phyloP scores from a whole-genome alignment of 2,329 filamentous ascomycete species.

The Venturia carpophila region DNA sequence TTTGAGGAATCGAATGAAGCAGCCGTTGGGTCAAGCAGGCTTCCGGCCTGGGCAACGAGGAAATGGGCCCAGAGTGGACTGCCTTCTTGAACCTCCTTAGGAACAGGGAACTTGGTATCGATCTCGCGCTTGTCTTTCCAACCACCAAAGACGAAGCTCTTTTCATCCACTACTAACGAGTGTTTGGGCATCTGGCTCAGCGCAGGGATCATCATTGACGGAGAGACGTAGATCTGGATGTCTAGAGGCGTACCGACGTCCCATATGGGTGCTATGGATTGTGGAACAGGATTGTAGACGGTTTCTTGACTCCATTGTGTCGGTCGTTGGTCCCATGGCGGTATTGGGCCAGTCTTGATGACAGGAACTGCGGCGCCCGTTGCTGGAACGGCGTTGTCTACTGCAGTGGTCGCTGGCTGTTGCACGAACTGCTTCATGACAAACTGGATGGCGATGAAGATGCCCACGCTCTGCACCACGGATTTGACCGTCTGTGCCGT shows the following conservation, averaged over 20 bases:
- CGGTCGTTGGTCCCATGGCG: conserved; percentile 31
- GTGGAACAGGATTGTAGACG: conserved; percentile 57
- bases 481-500: conserved; percentile 22
- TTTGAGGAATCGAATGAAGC: conserved; percentile 63
- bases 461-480: conserved; percentile 47
- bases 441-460: conserved; percentile 54
- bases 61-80: conserved; percentile 94
- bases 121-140: conserved; percentile 70
- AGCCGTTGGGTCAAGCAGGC: conserved; percentile 65
- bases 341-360: conserved; percentile 28
- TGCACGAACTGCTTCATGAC: conserved; percentile 44
- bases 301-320: conserved; percentile 43
- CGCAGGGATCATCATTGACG: conserved; percentile 60
- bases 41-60: conserved; percentile 71
- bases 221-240: conserved; percentile 75
- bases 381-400: conserved; percentile 15
- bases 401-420: conserved; percentile 16
- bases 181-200: conserved; percentile 59
- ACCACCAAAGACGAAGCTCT: conserved; percentile 69
- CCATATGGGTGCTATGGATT: conserved; percentile 81
- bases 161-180: conserved; percentile 70
- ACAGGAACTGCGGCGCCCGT: conserved; percentile 23
- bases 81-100: conserved; percentile 75
- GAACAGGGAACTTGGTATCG: conserved; percentile 70
- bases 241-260: conserved; percentile 68